Evolutionary conservation across 345 rosid genomes (phyloP).

Genomic region (Toxicodendron radicans): DNA sequence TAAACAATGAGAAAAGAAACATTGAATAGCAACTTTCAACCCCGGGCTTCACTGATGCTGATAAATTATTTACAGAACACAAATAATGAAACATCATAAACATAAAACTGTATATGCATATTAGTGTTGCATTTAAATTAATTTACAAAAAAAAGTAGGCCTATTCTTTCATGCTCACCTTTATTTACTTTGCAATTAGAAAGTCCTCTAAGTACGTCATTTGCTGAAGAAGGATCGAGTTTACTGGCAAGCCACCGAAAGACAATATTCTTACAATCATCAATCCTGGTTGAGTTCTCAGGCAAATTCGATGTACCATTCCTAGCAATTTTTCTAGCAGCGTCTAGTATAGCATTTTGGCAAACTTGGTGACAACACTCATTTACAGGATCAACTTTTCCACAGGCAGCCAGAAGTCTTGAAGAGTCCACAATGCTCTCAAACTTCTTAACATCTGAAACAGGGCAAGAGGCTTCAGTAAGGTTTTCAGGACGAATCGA

Average conservation of each 20-base stretch:
- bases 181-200: slow-evolving; percentile 54
- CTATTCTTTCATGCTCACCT: slow-evolving; percentile 29
- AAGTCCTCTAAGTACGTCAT: slow-evolving; percentile 50
- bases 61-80: not conserved
- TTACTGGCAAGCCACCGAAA: slow-evolving; percentile 56
- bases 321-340: slow-evolving; percentile 42
- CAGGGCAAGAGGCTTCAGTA: slow-evolving; percentile 53
- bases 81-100: not conserved
- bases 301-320: slow-evolving; percentile 31
- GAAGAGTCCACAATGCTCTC: slow-evolving; percentile 50
- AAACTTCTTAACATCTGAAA: slow-evolving; percentile 41
- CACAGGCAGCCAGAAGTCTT: slow-evolving; percentile 50
- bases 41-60: not conserved
- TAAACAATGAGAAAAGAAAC: slow-evolving; percentile 4
- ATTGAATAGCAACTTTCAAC: not conserved
- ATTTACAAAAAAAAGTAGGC: not conserved
- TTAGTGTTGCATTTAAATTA: not conserved
- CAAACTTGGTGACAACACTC: slow-evolving; percentile 60
- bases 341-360: slow-evolving; percentile 51
- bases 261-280: slow-evolving; percentile 50
- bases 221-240: slow-evolving; percentile 44
- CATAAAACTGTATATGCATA: not conserved
- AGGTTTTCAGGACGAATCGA: slow-evolving; percentile 44
- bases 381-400: slow-evolving; percentile 48
- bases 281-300: slow-evolving; percentile 31